Base-by-base conservation (phyloP, 1,284 basidiomycete species). In the Pholiota adiposa region DNA sequence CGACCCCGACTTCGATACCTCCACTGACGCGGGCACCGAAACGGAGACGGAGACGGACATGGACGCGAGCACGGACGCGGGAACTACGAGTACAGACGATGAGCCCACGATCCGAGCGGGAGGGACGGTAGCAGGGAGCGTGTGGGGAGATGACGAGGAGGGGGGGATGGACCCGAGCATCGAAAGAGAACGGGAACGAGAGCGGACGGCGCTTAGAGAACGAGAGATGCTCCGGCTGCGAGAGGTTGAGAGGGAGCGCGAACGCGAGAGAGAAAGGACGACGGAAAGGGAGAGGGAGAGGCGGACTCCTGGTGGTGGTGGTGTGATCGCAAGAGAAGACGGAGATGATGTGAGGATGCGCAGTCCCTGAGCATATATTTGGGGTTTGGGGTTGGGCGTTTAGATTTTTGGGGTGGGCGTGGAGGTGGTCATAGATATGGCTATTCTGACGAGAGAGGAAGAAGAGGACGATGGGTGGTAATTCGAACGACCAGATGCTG, bases 71-170 rank as follows among this genome's bases (percentile, higher is more conserved):
- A 78, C 77, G 0, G 81, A 79, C 34, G 77, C 76, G 8, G 79
- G 78, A 56, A 83, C 83, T 12, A 77, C 69, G 25, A 79, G 78
- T 59, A 83, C 70, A 36, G 89, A 91, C 61, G 89, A 91, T 60
- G 89, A 91, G 71, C 89, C 89, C 25, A 91, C 89, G 19, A 89
- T 91, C 56, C 80, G 88, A 27, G 83, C 84, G 62, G 51, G 68
- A 62, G 41, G 66, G 66, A 64, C 65, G 2, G 64, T 67, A 12
- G 68, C 65, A 48, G 70, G 71, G 44, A 77, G 76, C 54, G 66
- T 75, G 56, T 73, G 68, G 63, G 65, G 67, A 43, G 70, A 63
- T 56, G 63, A 36, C n/a, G 58, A 53, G 38, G 59, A 49, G 19
- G 55, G 57, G 40, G 14, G 31, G 51, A 18, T 49, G 29, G n/a